Evolutionary conservation across 345 rosid species (phyloP), one percentile per base, ranked within the genome.

Genomic region (Murraya koenigii): DNA sequence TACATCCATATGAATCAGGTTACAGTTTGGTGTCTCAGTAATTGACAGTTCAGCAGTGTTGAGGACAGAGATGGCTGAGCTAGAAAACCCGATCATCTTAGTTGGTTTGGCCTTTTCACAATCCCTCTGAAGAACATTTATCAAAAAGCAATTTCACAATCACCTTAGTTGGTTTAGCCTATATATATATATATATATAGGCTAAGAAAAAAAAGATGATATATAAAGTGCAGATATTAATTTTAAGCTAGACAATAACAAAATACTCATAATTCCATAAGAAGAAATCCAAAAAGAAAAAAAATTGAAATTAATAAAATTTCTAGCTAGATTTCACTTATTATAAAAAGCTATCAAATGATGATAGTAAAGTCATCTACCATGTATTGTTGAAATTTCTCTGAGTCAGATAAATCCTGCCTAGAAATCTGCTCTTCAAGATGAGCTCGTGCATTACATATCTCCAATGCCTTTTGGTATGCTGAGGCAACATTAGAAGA

Each of bases 381-480:
- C 92, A 90, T 85, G 82, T 83, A 95, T 54, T 88, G 87, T 79
- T 90, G 91, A 80, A 91, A 88, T 81, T 90, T 93, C 71, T 92
- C 96, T 2, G 87, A 33, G 44, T 85, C 98, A 28, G 96, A 85
- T 73, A 81, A 39, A 81, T 87, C 90, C 83, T 85, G 78, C 78
- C 80, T 87, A 32, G 87, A 85, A 66, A 93, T 85, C 80, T 88
- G 81, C 76, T 88, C 92, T 86, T 95, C 99, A 81, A 87, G 70
- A 62, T 89, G 88, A 77, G 83, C 85, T 77, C 97, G 99, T 32
- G 83, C 90, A 82, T 82, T 84, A 80, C 79, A 90, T 90, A 92
- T 88, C 75, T 91, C 88, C 41, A 77, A 69, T 49, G 99, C 99
- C 89, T 92, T 93, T 69, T 83, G 88, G 77, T 92, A 85, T 67